These are phyloP conservation scores for Paraphoma sp. DNA, from an alignment of 2,329 filamentous ascomycete genomes.

Conservation along the genomic window DNA sequence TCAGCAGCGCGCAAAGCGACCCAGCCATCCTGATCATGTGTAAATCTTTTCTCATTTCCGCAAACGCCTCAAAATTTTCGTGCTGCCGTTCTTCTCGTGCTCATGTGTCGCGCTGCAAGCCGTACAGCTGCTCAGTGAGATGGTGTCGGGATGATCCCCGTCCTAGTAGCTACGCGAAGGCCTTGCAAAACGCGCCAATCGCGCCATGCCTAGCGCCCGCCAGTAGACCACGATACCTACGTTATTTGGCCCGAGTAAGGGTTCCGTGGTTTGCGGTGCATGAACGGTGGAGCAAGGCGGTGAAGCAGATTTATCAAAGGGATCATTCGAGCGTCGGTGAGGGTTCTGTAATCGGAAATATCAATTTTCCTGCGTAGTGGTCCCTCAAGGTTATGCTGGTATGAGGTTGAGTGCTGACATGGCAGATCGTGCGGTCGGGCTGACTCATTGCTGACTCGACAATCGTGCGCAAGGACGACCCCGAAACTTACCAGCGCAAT, in stretches of 20 bases:
- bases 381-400: not conserved
- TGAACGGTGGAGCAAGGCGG: conserved; percentile 3
- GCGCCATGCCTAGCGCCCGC: conserved; percentile 15
- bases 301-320: not conserved
- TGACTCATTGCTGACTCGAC: conserved; percentile 4
- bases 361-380: not conserved
- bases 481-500: conserved; percentile 11
- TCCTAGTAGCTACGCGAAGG: conserved; percentile 10
- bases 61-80: not conserved
- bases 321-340: not conserved
- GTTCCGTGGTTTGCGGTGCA: not conserved
- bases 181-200: conserved; percentile 13
- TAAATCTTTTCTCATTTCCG: not conserved
- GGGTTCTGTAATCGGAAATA: not conserved
- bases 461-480: conserved; percentile 2
- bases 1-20: not conserved
- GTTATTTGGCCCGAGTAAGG: not conserved
- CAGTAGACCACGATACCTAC: conserved; percentile 18
- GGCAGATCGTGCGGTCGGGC: not conserved
- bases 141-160: conserved; percentile 14
- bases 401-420: not conserved
- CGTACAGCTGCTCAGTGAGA: conserved; percentile 9
- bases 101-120: conserved; percentile 5
- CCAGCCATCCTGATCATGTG: not conserved
- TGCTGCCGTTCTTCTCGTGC: conserved; percentile 4